These are phyloP conservation scores for Porcisia deanei DNA, from an alignment of 208 protist species.

Conservation along the genomic window DNA sequence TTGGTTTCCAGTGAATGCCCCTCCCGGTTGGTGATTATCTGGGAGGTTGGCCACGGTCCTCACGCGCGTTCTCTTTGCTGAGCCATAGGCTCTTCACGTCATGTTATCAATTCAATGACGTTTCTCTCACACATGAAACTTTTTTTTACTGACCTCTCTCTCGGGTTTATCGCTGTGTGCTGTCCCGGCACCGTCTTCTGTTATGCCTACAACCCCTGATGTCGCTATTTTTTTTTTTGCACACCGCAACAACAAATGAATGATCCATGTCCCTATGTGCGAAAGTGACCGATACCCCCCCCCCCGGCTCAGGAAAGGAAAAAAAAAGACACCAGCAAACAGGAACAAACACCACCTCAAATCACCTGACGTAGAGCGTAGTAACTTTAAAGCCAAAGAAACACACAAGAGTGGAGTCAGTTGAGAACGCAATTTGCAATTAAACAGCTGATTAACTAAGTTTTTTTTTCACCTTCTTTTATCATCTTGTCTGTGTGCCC, in stretches of 20 bases:
- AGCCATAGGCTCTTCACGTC: not conserved
- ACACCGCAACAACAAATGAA: not conserved
- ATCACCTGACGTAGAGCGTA: not conserved
- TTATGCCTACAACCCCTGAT: not conserved
- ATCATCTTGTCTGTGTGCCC: not conserved
- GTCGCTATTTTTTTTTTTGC: not conserved
- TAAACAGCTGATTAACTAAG: constrained; percentile 8
- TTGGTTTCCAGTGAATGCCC: not conserved
- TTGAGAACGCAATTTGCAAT: not conserved
- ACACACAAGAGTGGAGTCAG: not conserved
- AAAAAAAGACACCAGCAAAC: not conserved
- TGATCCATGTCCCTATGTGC: not conserved
- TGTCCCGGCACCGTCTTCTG: not conserved
- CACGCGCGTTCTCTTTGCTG: not conserved
- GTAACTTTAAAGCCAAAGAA: not conserved
- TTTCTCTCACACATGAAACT: not conserved
- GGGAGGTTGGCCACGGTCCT: not conserved
- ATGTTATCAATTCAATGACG: constrained; percentile 3
- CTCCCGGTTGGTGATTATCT: not conserved
- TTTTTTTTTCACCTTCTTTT: constrained; percentile 4
- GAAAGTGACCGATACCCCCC: too few relatives aligned
- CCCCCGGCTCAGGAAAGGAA: not conserved
- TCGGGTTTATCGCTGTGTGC: not conserved
- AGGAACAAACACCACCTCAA: not conserved
- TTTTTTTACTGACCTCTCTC: not conserved